Percentiles rank a stretch among this genome's conserved stretches.
phyloP scores from a whole-genome alignment of 331 rosid genomes.

The Malus hybrid region DNA sequence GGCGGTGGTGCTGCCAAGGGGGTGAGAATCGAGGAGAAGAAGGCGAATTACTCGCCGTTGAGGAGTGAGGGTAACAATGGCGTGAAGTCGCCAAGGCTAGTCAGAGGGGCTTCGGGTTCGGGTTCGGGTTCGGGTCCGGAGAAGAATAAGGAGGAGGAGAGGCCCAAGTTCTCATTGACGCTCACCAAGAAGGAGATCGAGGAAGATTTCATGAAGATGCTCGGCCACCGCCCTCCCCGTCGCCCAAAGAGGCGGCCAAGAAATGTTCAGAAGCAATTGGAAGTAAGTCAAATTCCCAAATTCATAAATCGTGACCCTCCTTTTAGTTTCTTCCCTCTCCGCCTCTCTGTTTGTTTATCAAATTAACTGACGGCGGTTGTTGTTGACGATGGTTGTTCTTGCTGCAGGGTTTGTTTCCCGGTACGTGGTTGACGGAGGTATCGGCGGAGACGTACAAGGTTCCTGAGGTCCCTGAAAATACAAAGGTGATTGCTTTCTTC shows the following conservation, averaged over 20 bases:
- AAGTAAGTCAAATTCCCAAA: slow-evolving; percentile 33
- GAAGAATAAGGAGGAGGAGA: slow-evolving; percentile 38
- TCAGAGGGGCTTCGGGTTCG: slow-evolving; percentile 14
- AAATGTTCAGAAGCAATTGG: slow-evolving; percentile 53
- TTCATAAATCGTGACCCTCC: neutral
- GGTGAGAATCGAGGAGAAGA: slow-evolving; percentile 56
- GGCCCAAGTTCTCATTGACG: slow-evolving; percentile 43
- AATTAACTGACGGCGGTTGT: neutral
- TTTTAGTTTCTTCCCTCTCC: neutral
- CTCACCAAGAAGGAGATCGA: slow-evolving; percentile 71
- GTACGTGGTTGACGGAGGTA: slow-evolving; percentile 58
- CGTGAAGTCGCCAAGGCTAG: slow-evolving; percentile 37
- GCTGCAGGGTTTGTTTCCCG: slow-evolving; percentile 53
- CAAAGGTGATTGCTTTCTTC: slow-evolving; percentile 43
- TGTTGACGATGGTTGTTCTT: neutral
- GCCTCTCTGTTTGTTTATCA: neutral
- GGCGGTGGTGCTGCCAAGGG: slow-evolving; percentile 39
- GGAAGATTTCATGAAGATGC: slow-evolving; percentile 57
- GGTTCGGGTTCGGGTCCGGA: slow-evolving; percentile 26
- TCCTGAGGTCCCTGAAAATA: slow-evolving; percentile 41
- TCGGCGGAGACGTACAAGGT: slow-evolving; percentile 62
- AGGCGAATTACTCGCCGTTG: slow-evolving; percentile 29
- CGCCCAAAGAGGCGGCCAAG: slow-evolving; percentile 67
- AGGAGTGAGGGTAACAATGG: slow-evolving; percentile 35
- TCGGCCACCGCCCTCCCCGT: slow-evolving; percentile 66